Conservation (phyloP, 2,329 filamentous ascomycete species). For the Colletotrichum sansevieriae region DNA sequence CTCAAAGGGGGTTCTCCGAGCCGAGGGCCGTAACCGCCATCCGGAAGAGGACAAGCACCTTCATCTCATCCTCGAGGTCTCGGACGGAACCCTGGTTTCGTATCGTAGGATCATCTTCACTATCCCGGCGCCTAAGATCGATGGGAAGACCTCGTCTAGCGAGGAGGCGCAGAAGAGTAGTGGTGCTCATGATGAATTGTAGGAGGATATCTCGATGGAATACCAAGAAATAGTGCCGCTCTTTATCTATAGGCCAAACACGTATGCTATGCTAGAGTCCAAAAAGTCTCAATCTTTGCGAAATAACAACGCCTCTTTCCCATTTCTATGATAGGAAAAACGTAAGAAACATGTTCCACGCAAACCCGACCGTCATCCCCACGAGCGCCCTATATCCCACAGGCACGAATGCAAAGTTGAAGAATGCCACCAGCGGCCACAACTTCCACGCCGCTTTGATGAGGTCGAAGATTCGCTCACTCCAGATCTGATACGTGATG, state of each 20-base stretch:
- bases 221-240: not conserved
- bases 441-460: constrained; percentile 54
- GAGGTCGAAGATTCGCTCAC: constrained; percentile 47
- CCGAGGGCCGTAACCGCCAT: too few relatives aligned
- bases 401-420: constrained; percentile 54
- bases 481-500: constrained; percentile 47
- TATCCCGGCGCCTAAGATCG: constrained; percentile 6
- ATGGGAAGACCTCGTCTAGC: not conserved
- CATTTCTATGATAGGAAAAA: constrained; percentile 47
- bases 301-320: not conserved
- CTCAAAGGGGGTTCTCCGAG: too few relatives aligned
- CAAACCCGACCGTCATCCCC: constrained; percentile 52
- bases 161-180: not conserved
- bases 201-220: not conserved
- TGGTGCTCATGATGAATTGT: constrained; percentile 23
- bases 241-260: not conserved
- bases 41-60: too few relatives aligned
- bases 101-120: constrained; percentile 30
- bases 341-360: constrained; percentile 55
- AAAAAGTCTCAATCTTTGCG: constrained; percentile 15
- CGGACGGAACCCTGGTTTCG: constrained; percentile 11
- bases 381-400: constrained; percentile 53
- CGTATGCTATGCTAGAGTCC: constrained; percentile 20
- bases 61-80: constrained; percentile 24
- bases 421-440: constrained; percentile 52